A percentile compares a stretch with the other conserved stretches of the same genome.
These are phyloP conservation scores for Xylariales sp. DNA, from an alignment of 2,329 filamentous ascomycete genomes.

Conservation along the genomic window DNA sequence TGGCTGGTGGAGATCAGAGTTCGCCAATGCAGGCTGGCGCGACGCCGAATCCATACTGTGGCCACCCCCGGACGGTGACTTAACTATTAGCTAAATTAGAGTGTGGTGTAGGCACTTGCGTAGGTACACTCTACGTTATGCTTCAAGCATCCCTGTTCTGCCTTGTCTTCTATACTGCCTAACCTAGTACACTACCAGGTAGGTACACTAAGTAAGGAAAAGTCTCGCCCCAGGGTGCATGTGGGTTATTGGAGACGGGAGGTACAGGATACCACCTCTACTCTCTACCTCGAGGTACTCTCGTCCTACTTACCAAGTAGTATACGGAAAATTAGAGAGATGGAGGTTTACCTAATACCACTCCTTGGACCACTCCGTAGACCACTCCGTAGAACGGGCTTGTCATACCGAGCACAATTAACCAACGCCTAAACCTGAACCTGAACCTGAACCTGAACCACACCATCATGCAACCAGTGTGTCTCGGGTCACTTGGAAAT, in stretches of 20 bases:
- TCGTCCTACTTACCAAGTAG: too few species aligned
- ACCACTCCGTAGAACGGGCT: conserved; percentile 2
- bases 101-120: neutral
- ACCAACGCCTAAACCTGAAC: conserved; percentile 15
- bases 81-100: neutral
- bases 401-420: conserved; percentile 24
- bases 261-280: neutral
- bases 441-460: neutral
- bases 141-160: conserved; percentile 23
- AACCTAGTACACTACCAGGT: neutral
- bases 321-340: neutral
- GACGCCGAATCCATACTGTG: conserved; percentile 30
- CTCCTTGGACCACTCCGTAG: too few species aligned
- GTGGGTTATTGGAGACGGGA: conserved; percentile 20
- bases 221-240: conserved; percentile 21
- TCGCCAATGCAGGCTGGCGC: conserved; percentile 29
- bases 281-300: neutral
- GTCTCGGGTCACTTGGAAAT: conserved; percentile 21
- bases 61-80: conserved; percentile 28
- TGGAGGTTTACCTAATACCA: conserved; percentile 21
- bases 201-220: neutral
- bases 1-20: conserved; percentile 40
- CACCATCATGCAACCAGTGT: conserved; percentile 33
- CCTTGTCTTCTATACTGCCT: conserved; percentile 8
- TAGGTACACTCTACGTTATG: neutral